Conservation (phyloP, 768 basidiomycete genomes). For the Boletus sensibilis region DNA sequence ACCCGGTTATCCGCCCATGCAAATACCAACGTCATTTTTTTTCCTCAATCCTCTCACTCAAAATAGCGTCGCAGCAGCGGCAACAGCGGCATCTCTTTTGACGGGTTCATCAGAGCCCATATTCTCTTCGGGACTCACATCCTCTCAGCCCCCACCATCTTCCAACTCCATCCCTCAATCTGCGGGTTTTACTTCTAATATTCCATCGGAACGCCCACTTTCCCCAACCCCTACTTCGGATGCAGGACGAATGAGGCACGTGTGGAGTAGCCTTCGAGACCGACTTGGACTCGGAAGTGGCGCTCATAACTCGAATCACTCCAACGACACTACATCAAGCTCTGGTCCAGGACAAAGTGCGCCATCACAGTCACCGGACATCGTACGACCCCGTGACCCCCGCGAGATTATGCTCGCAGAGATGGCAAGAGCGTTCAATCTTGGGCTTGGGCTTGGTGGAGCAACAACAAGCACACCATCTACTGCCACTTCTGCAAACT, state of each 20-base stretch:
- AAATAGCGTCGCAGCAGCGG: conserved; percentile 80
- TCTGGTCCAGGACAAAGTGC: conserved; percentile 8
- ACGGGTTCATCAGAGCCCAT: conserved; percentile 69
- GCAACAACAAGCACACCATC: conserved; percentile 11
- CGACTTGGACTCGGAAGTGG: conserved; percentile 53
- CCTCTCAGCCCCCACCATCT: conserved; percentile 28
- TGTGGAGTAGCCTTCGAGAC: conserved; percentile 69
- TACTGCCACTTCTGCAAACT: neutral
- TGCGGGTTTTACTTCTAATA: conserved; percentile 6
- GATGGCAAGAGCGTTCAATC: conserved; percentile 78
- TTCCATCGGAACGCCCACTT: conserved; percentile 35
- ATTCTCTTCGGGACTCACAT: conserved; percentile 53
- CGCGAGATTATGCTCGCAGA: conserved; percentile 74
- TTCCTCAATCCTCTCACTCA: neutral
- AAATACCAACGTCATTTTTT: neutral
- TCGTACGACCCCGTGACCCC: conserved; percentile 41
- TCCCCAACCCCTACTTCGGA: conserved; percentile 43
- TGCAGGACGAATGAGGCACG: conserved; percentile 52
- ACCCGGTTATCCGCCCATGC: neutral
- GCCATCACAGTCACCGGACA: conserved; percentile 10
- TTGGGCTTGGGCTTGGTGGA: conserved; percentile 55
- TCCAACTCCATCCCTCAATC: conserved; percentile 16
- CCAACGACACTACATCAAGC: conserved; percentile 6
- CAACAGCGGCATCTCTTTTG: conserved; percentile 84
- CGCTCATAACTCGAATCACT: conserved; percentile 11